These are phyloP conservation scores for Peronospora destructor DNA, from an alignment of 352 stramenopile genomes.

Conservation along the genomic window DNA sequence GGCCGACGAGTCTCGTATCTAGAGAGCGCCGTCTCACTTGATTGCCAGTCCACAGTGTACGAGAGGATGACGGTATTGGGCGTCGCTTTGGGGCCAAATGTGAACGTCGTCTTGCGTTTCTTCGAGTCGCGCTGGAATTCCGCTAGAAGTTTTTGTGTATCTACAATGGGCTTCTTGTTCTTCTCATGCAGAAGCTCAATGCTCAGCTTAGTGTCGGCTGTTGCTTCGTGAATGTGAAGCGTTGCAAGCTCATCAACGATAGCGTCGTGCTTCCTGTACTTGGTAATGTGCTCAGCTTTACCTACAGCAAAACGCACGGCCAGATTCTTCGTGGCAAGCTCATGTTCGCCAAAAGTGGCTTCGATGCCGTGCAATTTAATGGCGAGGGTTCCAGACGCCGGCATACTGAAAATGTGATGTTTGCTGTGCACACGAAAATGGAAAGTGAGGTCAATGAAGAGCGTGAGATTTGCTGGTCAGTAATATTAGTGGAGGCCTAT, in stretches of 20 bases:
- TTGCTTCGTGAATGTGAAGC: conserved; percentile 29
- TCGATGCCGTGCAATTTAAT: conserved; percentile 34
- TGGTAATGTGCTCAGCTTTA: conserved; percentile 21
- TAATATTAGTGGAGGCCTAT: too few species aligned
- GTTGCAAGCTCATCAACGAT: conserved; percentile 31
- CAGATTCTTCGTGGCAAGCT: conserved; percentile 14
- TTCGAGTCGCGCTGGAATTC: conserved; percentile 25
- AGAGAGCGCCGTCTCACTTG: conserved; percentile 18
- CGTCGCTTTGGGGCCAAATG: conserved; percentile 26
- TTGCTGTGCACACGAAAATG: not conserved
- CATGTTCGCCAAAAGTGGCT: conserved; percentile 20
- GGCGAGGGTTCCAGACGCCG: conserved; percentile 29
- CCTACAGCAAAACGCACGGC: conserved; percentile 26
- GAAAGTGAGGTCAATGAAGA: conserved; percentile 12
- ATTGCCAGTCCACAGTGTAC: conserved; percentile 26
- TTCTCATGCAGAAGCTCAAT: conserved; percentile 15
- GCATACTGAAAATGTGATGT: conserved; percentile 15
- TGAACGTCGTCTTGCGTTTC: conserved; percentile 38
- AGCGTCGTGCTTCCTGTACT: conserved; percentile 23
- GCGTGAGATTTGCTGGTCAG: too few species aligned
- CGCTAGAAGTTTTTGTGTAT: conserved; percentile 26
- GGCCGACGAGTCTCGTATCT: conserved; percentile 23
- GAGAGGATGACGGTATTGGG: conserved; percentile 26
- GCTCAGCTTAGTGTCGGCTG: conserved; percentile 24
- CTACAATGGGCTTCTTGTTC: conserved; percentile 36